Conservation (phyloP, 78 protist genomes). For the Speleostelium caveatum region DNA sequence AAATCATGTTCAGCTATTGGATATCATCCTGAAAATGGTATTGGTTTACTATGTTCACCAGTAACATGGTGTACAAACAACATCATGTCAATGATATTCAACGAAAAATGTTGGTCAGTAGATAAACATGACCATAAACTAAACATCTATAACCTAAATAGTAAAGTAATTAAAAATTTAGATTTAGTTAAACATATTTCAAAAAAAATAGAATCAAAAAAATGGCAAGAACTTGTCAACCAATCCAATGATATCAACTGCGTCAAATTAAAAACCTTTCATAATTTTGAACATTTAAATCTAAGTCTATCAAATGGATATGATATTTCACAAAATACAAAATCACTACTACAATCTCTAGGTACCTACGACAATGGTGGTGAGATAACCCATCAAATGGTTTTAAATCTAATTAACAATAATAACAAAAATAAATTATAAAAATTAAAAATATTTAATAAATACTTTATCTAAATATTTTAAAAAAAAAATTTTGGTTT, state of each 20-base stretch:
- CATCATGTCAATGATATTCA: neutral
- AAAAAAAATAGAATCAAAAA: neutral
- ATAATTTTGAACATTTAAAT: neutral
- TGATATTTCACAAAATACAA: neutral
- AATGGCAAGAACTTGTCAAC: neutral
- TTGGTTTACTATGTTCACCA: neutral
- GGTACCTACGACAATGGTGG: too few relatives aligned
- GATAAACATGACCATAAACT: neutral
- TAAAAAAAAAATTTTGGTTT: too few relatives aligned
- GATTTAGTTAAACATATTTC: neutral
- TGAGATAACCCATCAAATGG: too few relatives aligned
- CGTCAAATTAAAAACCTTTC: neutral
- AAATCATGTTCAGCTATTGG: neutral
- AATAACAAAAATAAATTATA: too few relatives aligned
- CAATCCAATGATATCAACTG: neutral
- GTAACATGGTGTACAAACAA: neutral
- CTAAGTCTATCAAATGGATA: neutral
- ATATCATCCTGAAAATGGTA: neutral
- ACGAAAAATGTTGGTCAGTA: neutral
- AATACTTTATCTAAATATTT: too few relatives aligned
- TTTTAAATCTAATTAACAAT: too few relatives aligned
- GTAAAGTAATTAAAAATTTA: neutral
- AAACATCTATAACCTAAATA: neutral
- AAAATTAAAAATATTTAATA: too few relatives aligned
- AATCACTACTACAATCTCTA: neutral